Base-by-base conservation (phyloP, 805 yeast species). In the Ogataea thermomethanolica region DNA sequence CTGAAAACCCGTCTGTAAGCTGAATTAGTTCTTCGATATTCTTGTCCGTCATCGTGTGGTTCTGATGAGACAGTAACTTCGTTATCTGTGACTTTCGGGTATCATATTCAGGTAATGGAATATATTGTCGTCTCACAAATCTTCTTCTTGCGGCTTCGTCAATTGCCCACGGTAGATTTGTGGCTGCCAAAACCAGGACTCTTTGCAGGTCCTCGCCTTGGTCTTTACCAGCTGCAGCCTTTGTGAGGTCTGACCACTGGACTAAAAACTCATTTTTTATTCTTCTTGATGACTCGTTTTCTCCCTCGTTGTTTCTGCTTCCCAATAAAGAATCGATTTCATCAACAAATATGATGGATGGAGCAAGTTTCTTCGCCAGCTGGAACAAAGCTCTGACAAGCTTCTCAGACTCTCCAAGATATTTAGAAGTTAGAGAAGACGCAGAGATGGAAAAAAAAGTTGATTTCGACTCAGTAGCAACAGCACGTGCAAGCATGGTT, bases 121-220 rank as follows among this genome's bases (percentile, higher is more conserved):
- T 90, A 62, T 93, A 90, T 56, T 87, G 95, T 37, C 97, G 70
- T 54, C 95, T 76, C 6, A 87, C 95, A 64, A 91, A 91, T 47
- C 98, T 72, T 59, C 98, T 75, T 54, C 97, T 71, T 1, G 98
- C 97, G 2, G 97, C 97, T 56, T 93, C 98, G 62, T 91, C 99
- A 45, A 86, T 89, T 2, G 88, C 84, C 99, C 99, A 91, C 0
- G 99, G 99, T 46, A 91, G 61, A 59, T 91, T 93, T 0, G 98
- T 91, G 1, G 98, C 97, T 0, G 96, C 98, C 29, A 93, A 66
- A 3, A 91, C 95, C 27, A 93, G 68, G 3, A 91, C 98, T 39
- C 97, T 70, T 35, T 78, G 78, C 31, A 70, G 65, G 41, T 69
- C 75, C 33, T 69, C 71, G 10, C 70, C 65, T 6, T 67, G 58